These are phyloP conservation scores for Kwoniella shandongensis DNA, from an alignment of 768 basidiomycete species.

Conservation along the genomic window DNA sequence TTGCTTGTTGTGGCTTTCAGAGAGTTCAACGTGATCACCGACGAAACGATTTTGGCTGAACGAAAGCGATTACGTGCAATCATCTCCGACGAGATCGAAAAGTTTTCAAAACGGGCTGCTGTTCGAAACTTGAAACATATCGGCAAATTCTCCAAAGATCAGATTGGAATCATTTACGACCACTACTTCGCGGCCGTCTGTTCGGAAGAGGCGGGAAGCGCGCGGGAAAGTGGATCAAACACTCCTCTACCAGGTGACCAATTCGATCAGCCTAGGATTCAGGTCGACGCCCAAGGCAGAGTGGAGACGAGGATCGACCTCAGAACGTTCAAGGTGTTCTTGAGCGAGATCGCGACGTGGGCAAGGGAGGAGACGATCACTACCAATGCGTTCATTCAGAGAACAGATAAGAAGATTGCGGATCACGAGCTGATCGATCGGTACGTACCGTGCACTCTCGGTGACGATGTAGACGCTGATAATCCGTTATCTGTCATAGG, in stretches of 20 bases:
- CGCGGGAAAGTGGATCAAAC: slow-evolving; percentile 3
- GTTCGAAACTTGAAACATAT: slow-evolving; percentile 79
- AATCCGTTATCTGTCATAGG: slow-evolving; percentile 8
- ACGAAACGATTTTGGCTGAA: slow-evolving; percentile 86
- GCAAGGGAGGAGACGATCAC: slow-evolving; percentile 90
- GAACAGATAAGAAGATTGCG: slow-evolving; percentile 82
- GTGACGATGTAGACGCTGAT: not conserved
- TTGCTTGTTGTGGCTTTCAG: slow-evolving; percentile 94
- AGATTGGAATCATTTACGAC: slow-evolving; percentile 86
- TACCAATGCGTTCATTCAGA: slow-evolving; percentile 87
- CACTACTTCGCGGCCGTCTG: slow-evolving; percentile 64
- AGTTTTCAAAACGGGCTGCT: slow-evolving; percentile 87
- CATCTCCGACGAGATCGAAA: slow-evolving; percentile 88
- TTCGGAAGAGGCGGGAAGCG: slow-evolving; percentile 31
- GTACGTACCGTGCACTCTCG: slow-evolving; percentile 22
- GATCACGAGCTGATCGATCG: slow-evolving; percentile 95
- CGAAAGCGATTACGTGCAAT: slow-evolving; percentile 81
- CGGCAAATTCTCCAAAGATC: slow-evolving; percentile 80
- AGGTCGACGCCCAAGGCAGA: slow-evolving; percentile 63
- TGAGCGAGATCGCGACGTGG: slow-evolving; percentile 93
- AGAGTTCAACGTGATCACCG: slow-evolving; percentile 93
- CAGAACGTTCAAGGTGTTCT: slow-evolving; percentile 79
- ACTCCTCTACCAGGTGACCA: slow-evolving; percentile 36
- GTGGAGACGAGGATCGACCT: slow-evolving; percentile 87
- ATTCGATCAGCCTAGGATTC: slow-evolving; percentile 47